Evolutionary conservation across 139 green algal species (phyloP), one percentile per base, ranked within the genome.

Genomic region (Chlamydomonas eustigma): DNA sequence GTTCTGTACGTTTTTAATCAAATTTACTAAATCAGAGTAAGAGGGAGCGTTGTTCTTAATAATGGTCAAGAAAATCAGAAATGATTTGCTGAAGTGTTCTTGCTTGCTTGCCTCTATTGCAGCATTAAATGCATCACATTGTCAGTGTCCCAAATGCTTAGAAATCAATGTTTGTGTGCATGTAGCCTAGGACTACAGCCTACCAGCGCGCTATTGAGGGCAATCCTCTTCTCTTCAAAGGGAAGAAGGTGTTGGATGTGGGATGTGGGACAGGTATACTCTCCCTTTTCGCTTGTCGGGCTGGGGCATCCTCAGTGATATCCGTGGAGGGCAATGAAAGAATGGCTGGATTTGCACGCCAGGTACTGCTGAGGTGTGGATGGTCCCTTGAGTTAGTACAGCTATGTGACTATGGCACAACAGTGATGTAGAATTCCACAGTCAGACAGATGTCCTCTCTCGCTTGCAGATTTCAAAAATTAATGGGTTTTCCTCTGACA

Each of bases 231-330:
- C 85, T 97, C 6, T 30, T 98, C 3, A 38, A 75, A 0, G 65
- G 65, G 22, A 72, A 72, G 65, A 50, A 4, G 0, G 92, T 98
- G 32, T 74, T 98, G 75, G 95, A 98, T 83, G 90, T 98, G 4
- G 95, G 95, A 24, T 97, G 93, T 75, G 95, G 95, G 66, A 98
- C 94, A 0, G 94, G 90, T 71, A 96, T 98, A 72, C 85, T 98
- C 28, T 97, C 90, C 37, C 86, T 98, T 73, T 97, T 98, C 89
- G 95, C 95, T 0, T 90, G 90, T 2, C 76, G 88, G 0, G 95
- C 38, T 0, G 95, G 95, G 1, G 95, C 95, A 12, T 37, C 64
- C 0, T 25, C 71, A 0, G 94, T 97, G 44, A 81, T 97, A 39
- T 79, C 82, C 2, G 52, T 91, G 31, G 88, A 91, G 38, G 88